Base-by-base conservation (phyloP, 2,329 filamentous ascomycete genomes). In the Sphaerulina musiva region DNA sequence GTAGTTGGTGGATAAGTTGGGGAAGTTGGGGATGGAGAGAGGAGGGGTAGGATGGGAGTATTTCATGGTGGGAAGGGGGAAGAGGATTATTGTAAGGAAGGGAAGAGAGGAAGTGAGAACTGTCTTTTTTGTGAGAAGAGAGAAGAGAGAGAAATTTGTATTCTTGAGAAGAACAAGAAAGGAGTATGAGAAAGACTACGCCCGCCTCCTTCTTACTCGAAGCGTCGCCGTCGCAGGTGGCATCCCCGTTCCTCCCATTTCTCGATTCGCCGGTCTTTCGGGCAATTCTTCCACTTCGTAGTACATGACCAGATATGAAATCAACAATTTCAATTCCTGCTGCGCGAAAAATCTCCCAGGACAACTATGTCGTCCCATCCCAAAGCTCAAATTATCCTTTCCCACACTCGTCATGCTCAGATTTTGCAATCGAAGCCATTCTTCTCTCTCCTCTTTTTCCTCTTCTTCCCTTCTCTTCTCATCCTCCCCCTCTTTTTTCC, bases 261-360 rank as follows among this genome's bases (percentile, higher is more conserved):
- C 23, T 10, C 46, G 31, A 41, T 54, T 54, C 23, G 36, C 20
- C 20, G 53, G 53, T 17, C 53, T 39, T 41, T 51, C 53, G 2
- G 41, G 12, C 42, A 65, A 39, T 10, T 45, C 10, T 54, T 69
- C 63, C 32, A 73, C 61, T 17, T 73, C 70, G 50, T 72, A 73
- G 51, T 72, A 66, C 51, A 70, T 64, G 7, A 72, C 56, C 31
- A 72, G 48, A 50, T 72, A 59, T 0, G 68, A 67, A 29, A 73
- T 60, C 14, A 70, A 59, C 58, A 73, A 68, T 55, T 73, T 58
- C 42, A 58, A 41, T 23, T 58, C 56, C 6, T 56, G 53, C 38
- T 53, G 50, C 4, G 55, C 51, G 38, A 58, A 56, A 23, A 56
- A 73, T 1, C 71, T 65, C 3, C 70, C 71, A 6, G 71, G 71